Conservation (phyloP, 2,329 filamentous ascomycete genomes). For the Huntiella omanensis region DNA sequence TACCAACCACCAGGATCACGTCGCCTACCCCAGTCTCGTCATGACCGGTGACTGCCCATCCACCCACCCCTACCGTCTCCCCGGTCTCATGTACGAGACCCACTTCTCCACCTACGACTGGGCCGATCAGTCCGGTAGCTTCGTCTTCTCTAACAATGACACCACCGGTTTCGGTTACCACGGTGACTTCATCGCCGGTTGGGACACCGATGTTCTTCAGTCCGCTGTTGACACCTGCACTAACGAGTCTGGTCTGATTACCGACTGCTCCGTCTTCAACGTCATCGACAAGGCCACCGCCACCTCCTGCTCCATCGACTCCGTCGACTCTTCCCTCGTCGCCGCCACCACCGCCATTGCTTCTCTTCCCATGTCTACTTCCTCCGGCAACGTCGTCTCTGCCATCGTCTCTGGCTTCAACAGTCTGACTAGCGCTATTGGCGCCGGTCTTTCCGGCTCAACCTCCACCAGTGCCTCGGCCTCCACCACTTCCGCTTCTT, state of each 20-base stretch:
- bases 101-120: conserved; percentile 62
- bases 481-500: conserved; percentile 6
- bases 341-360: conserved; percentile 33
- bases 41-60: conserved; percentile 59
- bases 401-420: neutral
- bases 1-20: conserved; percentile 40
- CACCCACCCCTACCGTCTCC: conserved; percentile 46
- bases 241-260: conserved; percentile 45
- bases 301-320: conserved; percentile 41
- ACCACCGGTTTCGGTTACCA: conserved; percentile 57
- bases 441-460: neutral
- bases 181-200: conserved; percentile 65
- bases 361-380: conserved; percentile 34
- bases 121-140: conserved; percentile 42
- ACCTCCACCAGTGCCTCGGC: neutral
- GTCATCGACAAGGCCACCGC: conserved; percentile 42
- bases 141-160: conserved; percentile 64
- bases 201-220: conserved; percentile 52
- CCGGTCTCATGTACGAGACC: conserved; percentile 67
- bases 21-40: conserved; percentile 62
- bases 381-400: neutral
- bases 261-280: conserved; percentile 58
- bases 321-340: conserved; percentile 28
- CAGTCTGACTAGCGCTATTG: neutral
- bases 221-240: conserved; percentile 59